phyloP scores from a whole-genome alignment of 2,329 filamentous ascomycete genomes.

The Colletotrichum sp. region DNA sequence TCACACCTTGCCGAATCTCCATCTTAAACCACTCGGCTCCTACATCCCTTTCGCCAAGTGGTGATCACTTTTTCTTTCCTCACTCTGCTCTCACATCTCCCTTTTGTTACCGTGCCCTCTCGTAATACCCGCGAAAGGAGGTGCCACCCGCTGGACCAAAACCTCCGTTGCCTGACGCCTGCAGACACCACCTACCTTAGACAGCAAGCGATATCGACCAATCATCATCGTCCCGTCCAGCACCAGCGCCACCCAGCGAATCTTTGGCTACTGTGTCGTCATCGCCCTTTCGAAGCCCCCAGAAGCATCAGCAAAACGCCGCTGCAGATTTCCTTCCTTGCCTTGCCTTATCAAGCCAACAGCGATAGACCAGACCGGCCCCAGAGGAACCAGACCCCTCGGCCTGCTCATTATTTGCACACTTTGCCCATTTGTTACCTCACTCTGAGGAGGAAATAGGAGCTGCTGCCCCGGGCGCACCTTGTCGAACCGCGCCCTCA shows the following conservation, averaged over 20 bases:
- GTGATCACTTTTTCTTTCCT: not conserved
- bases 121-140: not conserved
- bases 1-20: not conserved
- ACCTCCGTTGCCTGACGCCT: not conserved
- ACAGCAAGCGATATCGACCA: not conserved
- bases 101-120: not conserved
- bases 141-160: slow-evolving; percentile 2
- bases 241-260: not conserved
- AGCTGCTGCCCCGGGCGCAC: not conserved
- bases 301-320: slow-evolving; percentile 1
- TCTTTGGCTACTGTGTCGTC: slow-evolving; percentile 17
- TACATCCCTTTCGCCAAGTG: not conserved
- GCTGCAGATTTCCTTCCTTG: not conserved
- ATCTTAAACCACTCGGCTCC: not conserved
- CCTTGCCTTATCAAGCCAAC: not conserved
- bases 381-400: not conserved
- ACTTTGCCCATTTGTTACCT: not conserved
- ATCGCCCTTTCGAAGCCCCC: slow-evolving; percentile 9
- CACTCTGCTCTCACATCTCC: not conserved
- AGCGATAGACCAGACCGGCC: not conserved
- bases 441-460: slow-evolving; percentile 6
- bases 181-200: not conserved
- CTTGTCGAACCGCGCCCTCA: not conserved
- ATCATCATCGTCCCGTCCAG: not conserved
- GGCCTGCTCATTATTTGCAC: not conserved